Conservation (phyloP, 805 yeast species). For the Debaryomyces prosopidis region DNA sequence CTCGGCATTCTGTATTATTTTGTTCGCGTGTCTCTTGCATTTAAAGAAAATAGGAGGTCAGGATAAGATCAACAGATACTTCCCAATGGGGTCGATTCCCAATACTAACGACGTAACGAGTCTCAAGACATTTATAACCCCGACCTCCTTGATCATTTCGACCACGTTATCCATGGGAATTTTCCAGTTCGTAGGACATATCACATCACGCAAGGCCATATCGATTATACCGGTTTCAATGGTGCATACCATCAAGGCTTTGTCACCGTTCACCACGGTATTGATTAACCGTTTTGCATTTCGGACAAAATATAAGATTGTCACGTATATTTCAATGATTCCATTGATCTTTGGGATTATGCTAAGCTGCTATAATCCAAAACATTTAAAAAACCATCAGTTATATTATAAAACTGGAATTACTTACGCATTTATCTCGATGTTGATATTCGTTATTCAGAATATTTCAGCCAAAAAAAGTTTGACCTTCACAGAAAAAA, state of each 20-base stretch:
- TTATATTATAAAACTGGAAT: constrained; percentile 40
- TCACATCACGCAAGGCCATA: constrained; percentile 90
- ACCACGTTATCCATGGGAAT: constrained; percentile 93
- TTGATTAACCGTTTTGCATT: constrained; percentile 68
- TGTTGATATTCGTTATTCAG: constrained; percentile 73
- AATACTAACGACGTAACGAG: constrained; percentile 23
- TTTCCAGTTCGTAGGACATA: constrained; percentile 91
- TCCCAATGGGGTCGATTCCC: constrained; percentile 55
- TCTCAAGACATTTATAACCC: constrained; percentile 47
- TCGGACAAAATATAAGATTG: constrained; percentile 52
- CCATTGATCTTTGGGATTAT: constrained; percentile 87
- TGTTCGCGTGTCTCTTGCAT: constrained; percentile 6
- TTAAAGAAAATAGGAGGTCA: constrained; percentile 1
- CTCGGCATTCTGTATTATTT: constrained; percentile 55
- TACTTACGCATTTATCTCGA: constrained; percentile 51
- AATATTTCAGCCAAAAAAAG: constrained; percentile 79
- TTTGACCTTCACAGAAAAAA: constrained; percentile 48
- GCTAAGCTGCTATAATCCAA: constrained; percentile 62
- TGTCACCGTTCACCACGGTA: constrained; percentile 89
- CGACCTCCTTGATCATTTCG: constrained; percentile 50
- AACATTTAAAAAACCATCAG: constrained; percentile 23
- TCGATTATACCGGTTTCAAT: constrained; percentile 88
- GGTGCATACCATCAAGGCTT: constrained; percentile 91
- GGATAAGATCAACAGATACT: constrained; percentile 26
- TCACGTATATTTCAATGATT: constrained; percentile 75